Evolutionary conservation across 2,329 filamentous ascomycete species (phyloP), one percentile per base, ranked within the genome.

Genomic region (Rhynchosporium agropyri): DNA sequence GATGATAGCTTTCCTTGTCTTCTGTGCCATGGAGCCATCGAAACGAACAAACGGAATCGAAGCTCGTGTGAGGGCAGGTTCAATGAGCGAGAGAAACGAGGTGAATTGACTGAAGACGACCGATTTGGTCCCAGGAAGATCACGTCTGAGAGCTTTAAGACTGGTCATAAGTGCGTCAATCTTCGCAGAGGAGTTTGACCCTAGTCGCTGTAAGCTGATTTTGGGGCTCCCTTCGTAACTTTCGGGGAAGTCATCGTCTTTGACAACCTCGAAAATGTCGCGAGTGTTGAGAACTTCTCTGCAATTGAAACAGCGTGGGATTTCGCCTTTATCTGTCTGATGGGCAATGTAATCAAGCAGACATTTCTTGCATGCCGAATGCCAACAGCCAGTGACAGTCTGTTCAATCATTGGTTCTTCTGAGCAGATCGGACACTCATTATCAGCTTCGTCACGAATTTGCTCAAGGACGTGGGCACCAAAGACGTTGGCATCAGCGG

Each of bases 91-190:
- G 69, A 99, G 85, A 76, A 98, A 99, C 0, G 93, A 96, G 0
- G 95, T 99, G 76, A 99, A 99, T 76, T 99, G 95, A 62, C 90
- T 95, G 78, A 99, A 99, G 38, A 99, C 88, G 28, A 98, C 93
- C 0, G 90, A 92, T 77, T 97, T 98, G 55, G 89, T 89, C 4
- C 76, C 80, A 0, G 88, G 84, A n/a, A 89, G 80, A 56, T 85
- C 81, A 61, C 80, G 83, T 9, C 89, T 86, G 7, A 96, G 77
- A 1, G 80, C 78, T 48, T 89, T 89, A 4, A 99, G 84, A 63
- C 95, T 87, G 3, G 80, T 83, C 67, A 97, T 83, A 4, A 99
- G 82, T 0, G 90, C 84, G 50, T 90, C 86, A 12, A 98, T 90
- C 76, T 99, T 99, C 53, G 95, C 91, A 0, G 92, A 97, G 0